phyloP scores from a whole-genome alignment of 2,329 filamentous ascomycete genomes.

The Exserohilum rostratum region DNA sequence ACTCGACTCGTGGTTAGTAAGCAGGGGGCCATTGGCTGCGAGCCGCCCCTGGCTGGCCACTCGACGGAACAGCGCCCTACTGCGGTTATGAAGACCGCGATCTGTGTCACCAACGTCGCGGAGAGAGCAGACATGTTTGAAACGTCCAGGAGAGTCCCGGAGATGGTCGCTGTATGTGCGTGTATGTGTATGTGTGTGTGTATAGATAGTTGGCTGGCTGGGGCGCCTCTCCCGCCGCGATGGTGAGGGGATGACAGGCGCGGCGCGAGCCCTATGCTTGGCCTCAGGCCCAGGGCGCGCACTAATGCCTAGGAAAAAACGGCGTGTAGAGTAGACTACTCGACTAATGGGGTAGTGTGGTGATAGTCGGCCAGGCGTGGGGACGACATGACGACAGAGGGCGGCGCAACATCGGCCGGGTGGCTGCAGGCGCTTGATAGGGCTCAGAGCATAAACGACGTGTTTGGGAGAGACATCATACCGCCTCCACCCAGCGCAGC shows the following conservation, averaged over 20 bases:
- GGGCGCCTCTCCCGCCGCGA: neutral
- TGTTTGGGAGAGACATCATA: neutral
- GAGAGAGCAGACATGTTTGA: neutral
- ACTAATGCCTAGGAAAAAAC: too few relatives aligned
- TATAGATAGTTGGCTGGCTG: too few relatives aligned
- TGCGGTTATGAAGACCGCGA: neutral
- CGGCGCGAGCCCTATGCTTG: neutral
- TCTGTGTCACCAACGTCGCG: conserved; percentile 11
- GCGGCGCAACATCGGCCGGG: conserved; percentile 14
- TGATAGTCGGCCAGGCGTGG: neutral
- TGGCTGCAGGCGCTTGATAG: neutral
- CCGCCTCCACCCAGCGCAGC: neutral
- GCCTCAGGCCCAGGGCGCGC: too few relatives aligned
- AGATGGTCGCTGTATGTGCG: neutral
- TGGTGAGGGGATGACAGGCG: neutral
- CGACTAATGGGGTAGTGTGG: too few relatives aligned
- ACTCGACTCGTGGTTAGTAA: neutral
- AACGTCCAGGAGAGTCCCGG: neutral
- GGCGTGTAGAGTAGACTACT: too few relatives aligned
- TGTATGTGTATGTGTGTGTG: too few relatives aligned
- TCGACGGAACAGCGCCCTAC: neutral
- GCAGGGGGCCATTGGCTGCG: neutral
- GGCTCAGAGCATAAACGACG: neutral
- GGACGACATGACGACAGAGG: conserved; percentile 9
- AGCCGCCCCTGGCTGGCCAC: too few relatives aligned